A percentile compares a stretch with the other conserved stretches of the same genome.
Evolutionary conservation across 2,329 filamentous ascomycete genomes (phyloP).

Genomic region (Podosphaera aphanis): DNA sequence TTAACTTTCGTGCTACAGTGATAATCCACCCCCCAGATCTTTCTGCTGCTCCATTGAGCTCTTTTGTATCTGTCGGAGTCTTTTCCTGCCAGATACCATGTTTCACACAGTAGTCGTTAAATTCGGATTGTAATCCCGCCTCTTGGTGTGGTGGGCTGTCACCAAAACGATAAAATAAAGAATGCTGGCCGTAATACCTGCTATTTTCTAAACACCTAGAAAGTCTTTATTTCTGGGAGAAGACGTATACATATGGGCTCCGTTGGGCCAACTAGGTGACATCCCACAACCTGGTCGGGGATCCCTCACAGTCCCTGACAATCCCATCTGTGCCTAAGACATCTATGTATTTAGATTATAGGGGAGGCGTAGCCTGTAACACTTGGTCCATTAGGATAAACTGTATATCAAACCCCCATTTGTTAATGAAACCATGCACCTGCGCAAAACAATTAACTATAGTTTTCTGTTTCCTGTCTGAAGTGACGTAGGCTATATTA

Average conservation of each 20-base stretch:
- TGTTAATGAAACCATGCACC: neutral
- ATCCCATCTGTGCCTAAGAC: too few relatives aligned
- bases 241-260: too few relatives aligned
- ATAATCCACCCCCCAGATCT: conserved; percentile 1
- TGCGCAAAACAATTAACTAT: neutral
- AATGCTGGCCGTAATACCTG: too few relatives aligned
- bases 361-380: too few relatives aligned
- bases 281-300: too few relatives aligned
- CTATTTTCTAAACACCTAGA: too few relatives aligned
- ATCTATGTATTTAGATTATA: too few relatives aligned
- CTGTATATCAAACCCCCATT: neutral
- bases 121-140: neutral
- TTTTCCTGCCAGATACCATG: neutral
- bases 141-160: too few relatives aligned
- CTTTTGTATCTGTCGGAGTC: neutral
- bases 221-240: too few relatives aligned
- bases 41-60: conserved; percentile 1
- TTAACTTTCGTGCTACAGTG: neutral
- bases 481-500: neutral
- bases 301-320: too few relatives aligned
- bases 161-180: too few relatives aligned
- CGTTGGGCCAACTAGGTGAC: too few relatives aligned
- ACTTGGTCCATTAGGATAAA: neutral
- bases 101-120: neutral
- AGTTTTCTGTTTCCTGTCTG: neutral